Evolutionary conservation across 108 stramenopile genomes (phyloP).

Genomic region (Pseudonitzschia delicatissima): DNA sequence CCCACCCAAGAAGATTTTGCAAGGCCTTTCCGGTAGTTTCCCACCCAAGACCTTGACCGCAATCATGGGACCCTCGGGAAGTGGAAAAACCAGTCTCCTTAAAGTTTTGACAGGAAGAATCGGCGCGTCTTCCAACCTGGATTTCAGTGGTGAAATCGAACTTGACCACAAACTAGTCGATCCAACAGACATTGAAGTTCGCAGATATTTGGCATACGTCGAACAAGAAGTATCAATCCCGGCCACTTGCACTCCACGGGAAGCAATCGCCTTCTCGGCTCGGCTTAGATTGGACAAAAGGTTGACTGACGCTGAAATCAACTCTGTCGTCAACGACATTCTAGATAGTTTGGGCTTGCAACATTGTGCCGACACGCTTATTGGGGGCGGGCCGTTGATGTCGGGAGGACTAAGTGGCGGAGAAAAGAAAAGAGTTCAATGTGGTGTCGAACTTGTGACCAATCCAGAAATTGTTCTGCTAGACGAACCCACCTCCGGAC

Average conservation of each 20-base stretch:
- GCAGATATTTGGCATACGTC: conserved; percentile 67
- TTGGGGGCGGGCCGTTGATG: conserved; percentile 54
- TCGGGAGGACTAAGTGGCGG: conserved; percentile 52
- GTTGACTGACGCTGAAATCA: conserved; percentile 48
- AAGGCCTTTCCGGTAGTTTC: conserved; percentile 1
- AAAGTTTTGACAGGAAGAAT: conserved; percentile 64
- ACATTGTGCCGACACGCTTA: conserved; percentile 55
- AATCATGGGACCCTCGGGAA: conserved; percentile 11
- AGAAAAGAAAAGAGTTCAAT: conserved; percentile 51
- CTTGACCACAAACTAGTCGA: conserved; percentile 42
- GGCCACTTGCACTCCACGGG: conserved; percentile 62
- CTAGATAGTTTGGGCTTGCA: conserved; percentile 56
- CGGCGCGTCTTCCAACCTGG: conserved; percentile 10
- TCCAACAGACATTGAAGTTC: conserved; percentile 37
- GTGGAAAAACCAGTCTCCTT: conserved; percentile 53
- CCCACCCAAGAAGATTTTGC: conserved; percentile 1
- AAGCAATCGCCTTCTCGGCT: conserved; percentile 74
- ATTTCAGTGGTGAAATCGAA: conserved; percentile 31
- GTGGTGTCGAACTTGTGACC: conserved; percentile 68
- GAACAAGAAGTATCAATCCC: conserved; percentile 70
- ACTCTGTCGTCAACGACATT: conserved; percentile 55
- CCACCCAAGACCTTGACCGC: conserved; percentile 6
- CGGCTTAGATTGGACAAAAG: conserved; percentile 50
- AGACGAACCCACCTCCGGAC: conserved; percentile 48
- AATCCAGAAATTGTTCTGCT: conserved; percentile 53